These are phyloP conservation scores for Cyphellophora attinorum DNA, from an alignment of 2,329 filamentous ascomycete species.

Conservation along the genomic window DNA sequence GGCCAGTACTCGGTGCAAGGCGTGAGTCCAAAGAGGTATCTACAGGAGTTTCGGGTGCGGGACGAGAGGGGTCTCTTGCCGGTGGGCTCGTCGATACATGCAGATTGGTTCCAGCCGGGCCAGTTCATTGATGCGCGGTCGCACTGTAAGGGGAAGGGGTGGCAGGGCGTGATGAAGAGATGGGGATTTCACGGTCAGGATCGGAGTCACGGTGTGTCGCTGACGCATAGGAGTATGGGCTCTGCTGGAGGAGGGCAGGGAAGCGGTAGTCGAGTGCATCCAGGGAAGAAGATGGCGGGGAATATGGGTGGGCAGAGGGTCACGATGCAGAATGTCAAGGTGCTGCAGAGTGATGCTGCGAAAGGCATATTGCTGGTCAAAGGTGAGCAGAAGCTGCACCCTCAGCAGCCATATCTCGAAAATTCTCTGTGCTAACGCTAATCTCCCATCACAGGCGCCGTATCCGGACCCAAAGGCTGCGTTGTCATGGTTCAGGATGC, in stretches of 20 bases:
- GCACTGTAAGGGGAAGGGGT: constrained; percentile 78
- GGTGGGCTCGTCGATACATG: constrained; percentile 65
- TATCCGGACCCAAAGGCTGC: constrained; percentile 81
- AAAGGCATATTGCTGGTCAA: constrained; percentile 82
- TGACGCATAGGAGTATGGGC: constrained; percentile 87
- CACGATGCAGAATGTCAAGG: constrained; percentile 83
- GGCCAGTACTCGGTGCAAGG: constrained; percentile 80
- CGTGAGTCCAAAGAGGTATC: constrained; percentile 71
- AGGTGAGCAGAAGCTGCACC: constrained; percentile 44
- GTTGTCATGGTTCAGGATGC: constrained; percentile 82
- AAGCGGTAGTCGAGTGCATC: constrained; percentile 80
- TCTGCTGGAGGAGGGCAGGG: constrained; percentile 84
- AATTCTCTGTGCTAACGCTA: constrained; percentile 2
- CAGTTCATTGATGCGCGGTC: constrained; percentile 82
- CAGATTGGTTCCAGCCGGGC: constrained; percentile 85
- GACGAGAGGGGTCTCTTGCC: constrained; percentile 61
- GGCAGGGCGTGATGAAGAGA: constrained; percentile 95
- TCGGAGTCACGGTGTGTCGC: constrained; percentile 88
- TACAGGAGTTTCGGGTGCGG: constrained; percentile 81
- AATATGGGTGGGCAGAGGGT: constrained; percentile 85
- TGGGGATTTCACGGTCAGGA: constrained; percentile 84
- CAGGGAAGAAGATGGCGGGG: constrained; percentile 96
- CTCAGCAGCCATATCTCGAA: constrained; percentile 1
- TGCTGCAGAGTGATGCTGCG: constrained; percentile 77
- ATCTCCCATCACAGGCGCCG: constrained; percentile 47